Conservation (phyloP, 495 filamentous ascomycete genomes). For the Lindgomyces ingoldianus region DNA sequence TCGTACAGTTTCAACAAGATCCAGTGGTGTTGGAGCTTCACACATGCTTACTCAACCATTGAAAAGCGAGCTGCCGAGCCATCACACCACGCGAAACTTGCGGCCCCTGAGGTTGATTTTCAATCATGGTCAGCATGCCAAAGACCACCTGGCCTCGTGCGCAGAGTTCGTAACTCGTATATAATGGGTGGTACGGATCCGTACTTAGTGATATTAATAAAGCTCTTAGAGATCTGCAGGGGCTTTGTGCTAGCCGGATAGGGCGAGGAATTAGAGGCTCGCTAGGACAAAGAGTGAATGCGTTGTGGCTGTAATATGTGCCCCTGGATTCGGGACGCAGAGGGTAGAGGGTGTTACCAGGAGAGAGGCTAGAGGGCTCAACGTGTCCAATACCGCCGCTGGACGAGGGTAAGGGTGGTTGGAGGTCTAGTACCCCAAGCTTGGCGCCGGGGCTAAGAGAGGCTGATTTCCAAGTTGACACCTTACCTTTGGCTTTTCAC, state of each 20-base stretch:
- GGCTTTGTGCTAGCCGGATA: constrained; percentile 3
- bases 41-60: neutral
- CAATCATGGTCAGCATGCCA: neutral
- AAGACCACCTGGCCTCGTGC: constrained; percentile 10
- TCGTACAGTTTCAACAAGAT: neutral
- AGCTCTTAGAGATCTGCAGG: constrained; percentile 8
- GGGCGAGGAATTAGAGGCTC: neutral
- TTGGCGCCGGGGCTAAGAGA: neutral
- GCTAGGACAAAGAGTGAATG: neutral
- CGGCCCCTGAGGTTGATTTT: neutral
- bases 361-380: neutral
- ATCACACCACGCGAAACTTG: too few species aligned
- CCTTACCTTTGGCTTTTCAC: too few species aligned
- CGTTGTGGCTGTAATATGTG: too few species aligned
- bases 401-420: neutral
- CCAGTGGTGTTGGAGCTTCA: neutral
- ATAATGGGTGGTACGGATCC: too few species aligned
- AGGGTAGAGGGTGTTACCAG: neutral
- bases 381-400: neutral
- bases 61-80: too few species aligned
- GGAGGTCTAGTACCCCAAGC: neutral
- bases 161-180: neutral
- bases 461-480: neutral
- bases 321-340: neutral
- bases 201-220: constrained; percentile 22